A percentile compares a stretch with the other conserved stretches of the same genome.
Evolutionary conservation across 2,329 filamentous ascomycete species (phyloP).

Genomic region (Xylariaceae sp.): DNA sequence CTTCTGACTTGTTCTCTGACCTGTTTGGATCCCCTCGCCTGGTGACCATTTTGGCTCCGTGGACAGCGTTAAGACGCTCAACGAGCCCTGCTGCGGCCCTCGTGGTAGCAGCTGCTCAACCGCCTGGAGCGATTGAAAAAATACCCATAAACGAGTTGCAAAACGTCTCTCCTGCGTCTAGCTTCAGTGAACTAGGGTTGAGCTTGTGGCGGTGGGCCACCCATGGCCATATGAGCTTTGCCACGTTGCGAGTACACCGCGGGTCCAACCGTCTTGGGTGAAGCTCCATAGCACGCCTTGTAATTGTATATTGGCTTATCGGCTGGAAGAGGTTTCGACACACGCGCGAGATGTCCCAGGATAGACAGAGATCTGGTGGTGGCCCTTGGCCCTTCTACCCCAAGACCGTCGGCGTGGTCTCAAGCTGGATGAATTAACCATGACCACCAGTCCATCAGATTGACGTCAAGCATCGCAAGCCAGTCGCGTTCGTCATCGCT

Average conservation of each 20-base stretch:
- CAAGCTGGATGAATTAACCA: neutral
- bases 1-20: neutral
- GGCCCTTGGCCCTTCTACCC: neutral
- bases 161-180: slow-evolving; percentile 10
- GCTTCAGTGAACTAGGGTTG: slow-evolving; percentile 21
- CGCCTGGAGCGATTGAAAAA: slow-evolving; percentile 18
- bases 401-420: slow-evolving; percentile 3
- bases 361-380: slow-evolving; percentile 23
- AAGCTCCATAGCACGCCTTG: slow-evolving; percentile 26
- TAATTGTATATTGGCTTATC: slow-evolving; percentile 20
- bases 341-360: slow-evolving; percentile 20
- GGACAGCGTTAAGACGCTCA: slow-evolving; percentile 11
- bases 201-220: slow-evolving; percentile 30
- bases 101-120: slow-evolving; percentile 15
- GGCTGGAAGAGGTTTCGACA: slow-evolving; percentile 19
- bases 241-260: slow-evolving; percentile 26
- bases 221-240: slow-evolving; percentile 28
- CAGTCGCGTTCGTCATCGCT: slow-evolving; percentile 17
- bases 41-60: slow-evolving; percentile 1
- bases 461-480: slow-evolving; percentile 8
- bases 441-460: neutral
- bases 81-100: slow-evolving; percentile 12
- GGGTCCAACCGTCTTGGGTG: slow-evolving; percentile 26
- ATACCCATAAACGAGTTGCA: slow-evolving; percentile 1
- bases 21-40: neutral